Base-by-base conservation (phyloP, 257 asterid genomes). In the Solanum rostratum region DNA sequence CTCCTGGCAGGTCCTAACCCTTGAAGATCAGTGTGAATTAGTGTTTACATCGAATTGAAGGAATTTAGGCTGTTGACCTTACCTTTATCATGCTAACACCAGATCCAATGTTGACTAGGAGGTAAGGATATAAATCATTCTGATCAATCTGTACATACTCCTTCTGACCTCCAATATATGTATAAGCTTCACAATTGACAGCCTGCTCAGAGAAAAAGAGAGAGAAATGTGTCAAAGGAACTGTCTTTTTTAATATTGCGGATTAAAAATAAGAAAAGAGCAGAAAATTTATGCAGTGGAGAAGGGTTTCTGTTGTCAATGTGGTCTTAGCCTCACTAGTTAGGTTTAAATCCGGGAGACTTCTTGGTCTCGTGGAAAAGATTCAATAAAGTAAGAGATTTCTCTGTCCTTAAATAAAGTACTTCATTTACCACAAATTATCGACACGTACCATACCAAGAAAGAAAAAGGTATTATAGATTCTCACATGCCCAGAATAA, bases 61-160 rank as follows among this genome's bases (percentile, higher is more conserved):
- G 62, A 49, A 76, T 27, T 16, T 24, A 78, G 60, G 80, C 71
- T 54, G 81, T 15, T 60, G 49, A 65, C 50, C 82, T 70, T 87
- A 95, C 99, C 98, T 97, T 97, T 85, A 97, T 97, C 99, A 97
- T 95, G 97, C 99, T 95, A 82, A 95, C 98, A 43, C 99, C 99
- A 30, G 99, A 97, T 22, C 99, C 99, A 83, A 97, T 89, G 83
- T 94, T 97, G 76, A 97, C 98, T 49, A 97, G 98, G 84, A 97
- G 98, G 86, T 97, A 97, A n/a, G 99, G 99, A 86, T 93, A 97
- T 78, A 97, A 86, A 87, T 97, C 98, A 71, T 91, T 89, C 80
- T 93, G 97, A 87, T 91, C 93, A 82, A 97, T 94, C 90, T 94
- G 96, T 45, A 95, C 92, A 76, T 91, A 94, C 80, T 93, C 93